Percentiles rank a stretch among this genome's conserved stretches.
These are phyloP conservation scores for Akanthomyces uredinophilus DNA, from an alignment of 2,329 filamentous ascomycete species.

Conservation along the genomic window DNA sequence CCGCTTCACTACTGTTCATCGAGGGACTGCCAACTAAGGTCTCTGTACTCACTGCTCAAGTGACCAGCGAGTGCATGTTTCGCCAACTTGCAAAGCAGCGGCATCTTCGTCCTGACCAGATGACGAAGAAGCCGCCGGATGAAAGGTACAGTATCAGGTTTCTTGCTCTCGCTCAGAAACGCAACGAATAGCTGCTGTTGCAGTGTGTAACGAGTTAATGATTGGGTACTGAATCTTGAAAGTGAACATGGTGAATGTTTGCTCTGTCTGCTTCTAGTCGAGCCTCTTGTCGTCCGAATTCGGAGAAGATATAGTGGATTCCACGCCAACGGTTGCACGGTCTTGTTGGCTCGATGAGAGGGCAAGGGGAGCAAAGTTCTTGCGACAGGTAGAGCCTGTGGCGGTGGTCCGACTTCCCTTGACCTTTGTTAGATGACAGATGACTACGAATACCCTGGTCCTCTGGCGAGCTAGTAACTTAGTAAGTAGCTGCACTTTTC, in stretches of 20 bases:
- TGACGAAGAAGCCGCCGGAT: too few species aligned
- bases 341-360: not conserved
- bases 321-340: not conserved
- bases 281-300: not conserved
- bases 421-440: not conserved
- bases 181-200: not conserved
- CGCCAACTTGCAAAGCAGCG: not conserved
- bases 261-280: not conserved
- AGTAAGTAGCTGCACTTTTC: not conserved
- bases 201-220: not conserved
- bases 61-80: too few species aligned
- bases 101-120: too few species aligned
- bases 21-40: too few species aligned
- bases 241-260: not conserved
- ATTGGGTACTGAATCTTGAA: too few species aligned
- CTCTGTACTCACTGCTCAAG: not conserved
- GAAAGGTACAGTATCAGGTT: too few species aligned
- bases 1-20: too few species aligned
- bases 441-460: too few species aligned
- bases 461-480: not conserved
- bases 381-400: not conserved
- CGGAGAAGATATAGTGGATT: not conserved
- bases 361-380: not conserved
- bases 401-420: conserved; percentile 9
- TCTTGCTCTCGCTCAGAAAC: too few species aligned